Evolutionary conservation across 2,329 filamentous ascomycete genomes (phyloP).

Genomic region (Trichoderma koningii): DNA sequence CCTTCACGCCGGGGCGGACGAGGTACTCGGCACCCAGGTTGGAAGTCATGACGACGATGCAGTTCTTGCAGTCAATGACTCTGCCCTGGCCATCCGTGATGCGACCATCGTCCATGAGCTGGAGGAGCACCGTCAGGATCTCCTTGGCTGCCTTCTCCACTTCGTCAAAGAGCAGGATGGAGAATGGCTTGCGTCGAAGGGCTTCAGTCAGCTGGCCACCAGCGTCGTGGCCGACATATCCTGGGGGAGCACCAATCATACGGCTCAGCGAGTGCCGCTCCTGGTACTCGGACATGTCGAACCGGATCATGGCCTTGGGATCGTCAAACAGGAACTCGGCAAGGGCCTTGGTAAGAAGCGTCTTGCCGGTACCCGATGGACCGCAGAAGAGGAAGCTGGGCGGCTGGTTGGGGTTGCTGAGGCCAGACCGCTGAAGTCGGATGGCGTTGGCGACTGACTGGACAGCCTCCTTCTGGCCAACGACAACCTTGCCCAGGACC

Average conservation of each 20-base stretch:
- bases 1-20: constrained; percentile 72
- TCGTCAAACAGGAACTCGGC: constrained; percentile 99
- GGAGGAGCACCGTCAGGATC: constrained; percentile 92
- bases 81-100: constrained; percentile 98
- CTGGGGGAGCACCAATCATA: constrained; percentile 97
- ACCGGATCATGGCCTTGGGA: constrained; percentile 94
- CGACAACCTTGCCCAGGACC: constrained; percentile 77
- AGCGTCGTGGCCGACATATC: constrained; percentile 94
- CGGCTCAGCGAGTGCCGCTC: constrained; percentile 92
- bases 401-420: constrained; percentile 93
- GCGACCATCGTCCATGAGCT: constrained; percentile 98
- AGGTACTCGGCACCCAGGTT: constrained; percentile 95
- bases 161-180: constrained; percentile 95
- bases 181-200: constrained; percentile 92
- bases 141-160: constrained; percentile 99
- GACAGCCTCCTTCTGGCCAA: constrained; percentile 94
- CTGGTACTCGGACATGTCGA: constrained; percentile 99
- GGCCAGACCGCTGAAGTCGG: constrained; percentile 88
- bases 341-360: constrained; percentile 91
- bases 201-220: constrained; percentile 95
- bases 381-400: constrained; percentile 99
- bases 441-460: constrained; percentile 93
- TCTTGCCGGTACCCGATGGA: constrained; percentile 97
- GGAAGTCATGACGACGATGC: constrained; percentile 98
- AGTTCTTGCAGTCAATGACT: constrained; percentile 93